phyloP scores from a whole-genome alignment of 176 grass and related monocot species.

The Avena insularis region DNA sequence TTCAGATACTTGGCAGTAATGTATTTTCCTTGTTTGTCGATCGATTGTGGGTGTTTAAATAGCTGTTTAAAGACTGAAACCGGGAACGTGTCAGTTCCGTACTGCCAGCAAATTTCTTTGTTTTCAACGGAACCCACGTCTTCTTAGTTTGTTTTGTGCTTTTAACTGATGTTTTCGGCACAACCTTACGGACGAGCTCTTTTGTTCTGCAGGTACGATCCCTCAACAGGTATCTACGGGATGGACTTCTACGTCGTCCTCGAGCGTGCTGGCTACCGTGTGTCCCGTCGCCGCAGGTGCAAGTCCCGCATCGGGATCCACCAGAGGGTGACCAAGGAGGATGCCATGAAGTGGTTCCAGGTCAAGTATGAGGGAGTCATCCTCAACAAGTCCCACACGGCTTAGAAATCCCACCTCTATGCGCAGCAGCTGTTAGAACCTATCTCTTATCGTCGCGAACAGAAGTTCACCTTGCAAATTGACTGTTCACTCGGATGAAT shows the following conservation, averaged over 20 bases:
- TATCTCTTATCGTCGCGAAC: not conserved
- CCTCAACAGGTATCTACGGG: slow-evolving; percentile 69
- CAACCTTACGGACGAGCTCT: not conserved
- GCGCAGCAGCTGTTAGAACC: not conserved
- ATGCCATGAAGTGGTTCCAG: slow-evolving; percentile 79
- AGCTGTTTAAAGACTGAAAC: not conserved
- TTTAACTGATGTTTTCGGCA: not conserved
- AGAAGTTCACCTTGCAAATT: slow-evolving; percentile 38
- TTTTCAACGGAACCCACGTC: not conserved
- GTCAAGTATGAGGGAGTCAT: slow-evolving; percentile 80
- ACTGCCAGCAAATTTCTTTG: not conserved
- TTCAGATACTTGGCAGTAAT: not conserved
- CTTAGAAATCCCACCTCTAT: slow-evolving; percentile 24
- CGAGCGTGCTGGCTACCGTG: slow-evolving; percentile 62
- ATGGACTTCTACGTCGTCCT: slow-evolving; percentile 76
- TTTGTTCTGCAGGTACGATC: slow-evolving; percentile 53
- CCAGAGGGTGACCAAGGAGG: slow-evolving; percentile 71
- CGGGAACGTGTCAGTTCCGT: not conserved
- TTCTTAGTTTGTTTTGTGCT: not conserved
- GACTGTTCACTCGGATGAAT: slow-evolving; percentile 21
- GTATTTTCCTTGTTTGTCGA: not conserved
- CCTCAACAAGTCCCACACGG: slow-evolving; percentile 59
- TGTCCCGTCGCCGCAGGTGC: slow-evolving; percentile 62
- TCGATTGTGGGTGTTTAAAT: not conserved
- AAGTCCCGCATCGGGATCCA: slow-evolving; percentile 66